A percentile compares a stretch with the other conserved stretches of the same genome.
Evolutionary conservation across 2,329 filamentous ascomycete species (phyloP).

Genomic region (Aspergillus oerlinghausenensis): DNA sequence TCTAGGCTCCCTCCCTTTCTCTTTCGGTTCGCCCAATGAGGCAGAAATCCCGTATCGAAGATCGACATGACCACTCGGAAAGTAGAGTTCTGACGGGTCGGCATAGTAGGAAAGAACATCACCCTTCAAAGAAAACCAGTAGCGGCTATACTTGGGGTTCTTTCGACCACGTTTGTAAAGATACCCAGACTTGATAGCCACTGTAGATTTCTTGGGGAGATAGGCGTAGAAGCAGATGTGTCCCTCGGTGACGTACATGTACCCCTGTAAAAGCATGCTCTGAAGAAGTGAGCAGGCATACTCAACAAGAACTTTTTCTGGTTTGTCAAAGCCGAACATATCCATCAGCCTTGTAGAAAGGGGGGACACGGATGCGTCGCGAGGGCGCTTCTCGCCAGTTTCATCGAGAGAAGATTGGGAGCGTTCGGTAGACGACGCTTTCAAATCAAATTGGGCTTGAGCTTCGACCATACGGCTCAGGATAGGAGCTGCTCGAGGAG

Average conservation of each 20-base stretch:
- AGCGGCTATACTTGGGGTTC: slow-evolving; percentile 81
- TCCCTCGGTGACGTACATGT: slow-evolving; percentile 88
- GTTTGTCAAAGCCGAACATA: slow-evolving; percentile 76
- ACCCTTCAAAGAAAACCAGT: slow-evolving; percentile 90
- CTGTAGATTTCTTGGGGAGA: slow-evolving; percentile 81
- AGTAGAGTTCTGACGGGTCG: slow-evolving; percentile 80
- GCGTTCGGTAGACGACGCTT: slow-evolving; percentile 14
- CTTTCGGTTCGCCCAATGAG: slow-evolving; percentile 64
- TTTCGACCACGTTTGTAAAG: slow-evolving; percentile 82
- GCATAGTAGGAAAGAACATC: slow-evolving; percentile 88
- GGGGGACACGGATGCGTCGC: slow-evolving; percentile 47
- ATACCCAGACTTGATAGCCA: slow-evolving; percentile 79
- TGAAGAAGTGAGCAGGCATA: slow-evolving; percentile 92
- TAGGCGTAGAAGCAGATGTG: slow-evolving; percentile 98
- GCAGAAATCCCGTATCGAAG: slow-evolving; percentile 87
- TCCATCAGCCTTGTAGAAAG: slow-evolving; percentile 71
- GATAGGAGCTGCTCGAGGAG: slow-evolving; percentile 59
- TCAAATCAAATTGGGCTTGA: slow-evolving; percentile 53
- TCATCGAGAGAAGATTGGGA: slow-evolving; percentile 16
- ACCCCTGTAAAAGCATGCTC: slow-evolving; percentile 86
- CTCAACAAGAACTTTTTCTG: slow-evolving; percentile 83
- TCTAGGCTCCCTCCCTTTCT: slow-evolving; percentile 64
- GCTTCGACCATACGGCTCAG: slow-evolving; percentile 76
- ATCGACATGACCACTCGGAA: slow-evolving; percentile 86
- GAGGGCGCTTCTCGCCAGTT: slow-evolving; percentile 48